Evolutionary conservation across 306 rosid genomes (phyloP).

Genomic region (Rosa rugosa): DNA sequence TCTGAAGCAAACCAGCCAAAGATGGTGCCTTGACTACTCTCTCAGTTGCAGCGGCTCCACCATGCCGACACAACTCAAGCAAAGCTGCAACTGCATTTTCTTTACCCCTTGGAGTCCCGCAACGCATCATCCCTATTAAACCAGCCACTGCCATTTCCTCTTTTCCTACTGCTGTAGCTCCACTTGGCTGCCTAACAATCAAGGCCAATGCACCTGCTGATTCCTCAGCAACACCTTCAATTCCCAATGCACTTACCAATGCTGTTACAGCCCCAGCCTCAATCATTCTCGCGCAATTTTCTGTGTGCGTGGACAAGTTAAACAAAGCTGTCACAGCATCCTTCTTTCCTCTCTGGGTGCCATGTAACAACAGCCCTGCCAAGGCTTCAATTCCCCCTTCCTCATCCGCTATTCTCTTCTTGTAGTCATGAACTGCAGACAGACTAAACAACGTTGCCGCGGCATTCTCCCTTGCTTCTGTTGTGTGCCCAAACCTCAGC

Average conservation of each 20-base stretch:
- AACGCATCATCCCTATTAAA: conserved; percentile 79
- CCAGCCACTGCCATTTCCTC: conserved; percentile 77
- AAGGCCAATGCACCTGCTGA: conserved; percentile 87
- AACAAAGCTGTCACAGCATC: conserved; percentile 93
- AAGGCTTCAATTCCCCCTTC: conserved; percentile 74
- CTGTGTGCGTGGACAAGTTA: conserved; percentile 81
- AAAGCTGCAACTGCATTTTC: conserved; percentile 96
- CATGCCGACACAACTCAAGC: conserved; percentile 91
- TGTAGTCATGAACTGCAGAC: conserved; percentile 84
- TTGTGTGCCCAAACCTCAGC: conserved; percentile 75
- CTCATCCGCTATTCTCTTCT: conserved; percentile 82
- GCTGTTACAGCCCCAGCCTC: conserved; percentile 79
- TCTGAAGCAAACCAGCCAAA: conserved; percentile 82
- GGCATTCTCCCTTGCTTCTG: conserved; percentile 91
- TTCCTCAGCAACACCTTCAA: conserved; percentile 89
- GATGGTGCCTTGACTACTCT: conserved; percentile 80
- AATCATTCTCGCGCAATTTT: conserved; percentile 71
- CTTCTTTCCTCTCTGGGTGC: conserved; percentile 87
- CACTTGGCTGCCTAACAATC: conserved; percentile 73
- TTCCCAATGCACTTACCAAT: conserved; percentile 67
- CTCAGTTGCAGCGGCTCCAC: conserved; percentile 76
- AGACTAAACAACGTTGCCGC: conserved; percentile 97
- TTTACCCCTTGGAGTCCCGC: conserved; percentile 88
- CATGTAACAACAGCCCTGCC: conserved; percentile 65
- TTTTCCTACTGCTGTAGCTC: conserved; percentile 67